These are phyloP conservation scores for Hydnomerulius pinastri DNA, from an alignment of 768 basidiomycete species.

Conservation along the genomic window DNA sequence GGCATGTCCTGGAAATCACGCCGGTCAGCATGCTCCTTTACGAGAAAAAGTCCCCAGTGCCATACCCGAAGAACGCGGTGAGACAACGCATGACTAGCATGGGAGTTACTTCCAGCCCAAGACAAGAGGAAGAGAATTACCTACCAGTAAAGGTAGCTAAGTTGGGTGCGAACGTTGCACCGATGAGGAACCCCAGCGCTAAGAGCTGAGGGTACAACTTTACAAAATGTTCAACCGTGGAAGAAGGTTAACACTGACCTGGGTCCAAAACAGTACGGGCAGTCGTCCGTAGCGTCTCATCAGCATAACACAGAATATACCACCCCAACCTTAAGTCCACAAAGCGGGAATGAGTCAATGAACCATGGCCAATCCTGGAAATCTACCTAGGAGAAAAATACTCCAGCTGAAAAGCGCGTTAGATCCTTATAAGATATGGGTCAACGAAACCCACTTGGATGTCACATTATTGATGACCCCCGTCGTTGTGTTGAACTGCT, in stretches of 20 bases:
- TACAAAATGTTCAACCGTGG: not conserved
- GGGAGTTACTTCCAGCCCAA: not conserved
- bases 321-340: constrained; percentile 27
- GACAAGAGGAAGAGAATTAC: constrained; percentile 1
- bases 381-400: constrained; percentile 46
- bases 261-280: constrained; percentile 34
- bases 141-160: constrained; percentile 49
- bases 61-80: constrained; percentile 34
- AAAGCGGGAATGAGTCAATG: not conserved
- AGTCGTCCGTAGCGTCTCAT: constrained; percentile 32
- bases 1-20: constrained; percentile 41
- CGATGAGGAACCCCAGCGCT: constrained; percentile 48
- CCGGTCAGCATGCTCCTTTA: not conserved
- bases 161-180: constrained; percentile 52
- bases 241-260: constrained; percentile 5
- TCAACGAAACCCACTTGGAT: constrained; percentile 34
- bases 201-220: constrained; percentile 31
- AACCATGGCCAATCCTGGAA: not conserved
- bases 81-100: constrained; percentile 33
- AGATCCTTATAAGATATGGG: not conserved
- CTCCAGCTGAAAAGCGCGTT: constrained; percentile 38
- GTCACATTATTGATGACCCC: constrained; percentile 53
- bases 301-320: constrained; percentile 30
- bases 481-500: constrained; percentile 45
- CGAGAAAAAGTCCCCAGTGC: not conserved